Conservation (phyloP, 257 asterid species). For the Plantago ovata region DNA sequence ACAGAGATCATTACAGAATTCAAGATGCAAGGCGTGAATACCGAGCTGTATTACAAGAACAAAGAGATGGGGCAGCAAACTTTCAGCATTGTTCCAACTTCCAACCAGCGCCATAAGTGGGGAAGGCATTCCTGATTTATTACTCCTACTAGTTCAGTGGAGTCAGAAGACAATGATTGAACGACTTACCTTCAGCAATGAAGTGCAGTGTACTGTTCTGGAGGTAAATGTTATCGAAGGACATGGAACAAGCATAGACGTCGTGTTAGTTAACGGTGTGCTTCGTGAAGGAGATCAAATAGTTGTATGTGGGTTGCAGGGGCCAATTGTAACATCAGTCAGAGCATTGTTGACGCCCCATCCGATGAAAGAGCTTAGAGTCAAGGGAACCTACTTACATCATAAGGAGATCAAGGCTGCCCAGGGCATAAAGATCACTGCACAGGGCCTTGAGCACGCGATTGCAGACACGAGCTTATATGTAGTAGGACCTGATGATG, state of each 20-base stretch:
- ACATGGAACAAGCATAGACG: slow-evolving; percentile 95
- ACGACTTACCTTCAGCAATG: slow-evolving; percentile 77
- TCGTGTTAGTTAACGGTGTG: slow-evolving; percentile 90
- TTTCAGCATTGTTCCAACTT: slow-evolving; percentile 70
- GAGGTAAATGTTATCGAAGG: slow-evolving; percentile 99
- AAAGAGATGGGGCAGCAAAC: slow-evolving; percentile 90
- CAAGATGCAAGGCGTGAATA: slow-evolving; percentile 91
- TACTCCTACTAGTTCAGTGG: slow-evolving; percentile 82
- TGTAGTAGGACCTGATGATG: slow-evolving; percentile 85
- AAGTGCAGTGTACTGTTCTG: slow-evolving; percentile 96
- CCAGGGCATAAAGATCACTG: slow-evolving; percentile 93
- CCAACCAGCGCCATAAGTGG: slow-evolving; percentile 99
- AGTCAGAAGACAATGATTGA: slow-evolving; percentile 78
- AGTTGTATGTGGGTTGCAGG: slow-evolving; percentile 98
- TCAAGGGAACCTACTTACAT: slow-evolving; percentile 92
- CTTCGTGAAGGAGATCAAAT: slow-evolving; percentile 97
- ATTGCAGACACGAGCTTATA: slow-evolving; percentile 93
- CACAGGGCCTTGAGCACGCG: slow-evolving; percentile 98
- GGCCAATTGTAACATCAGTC: slow-evolving; percentile 79
- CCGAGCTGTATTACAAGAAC: slow-evolving; percentile 84
- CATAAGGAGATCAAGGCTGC: slow-evolving; percentile 97
- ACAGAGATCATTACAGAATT: slow-evolving; percentile 72
- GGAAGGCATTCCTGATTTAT: slow-evolving; percentile 89
- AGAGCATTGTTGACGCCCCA: slow-evolving; percentile 96
- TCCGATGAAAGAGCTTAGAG: slow-evolving; percentile 99